Percentiles rank a stretch among this genome's conserved stretches.
Evolutionary conservation across 257 asterid genomes (phyloP).

Genomic region (Sherardia arvensis): DNA sequence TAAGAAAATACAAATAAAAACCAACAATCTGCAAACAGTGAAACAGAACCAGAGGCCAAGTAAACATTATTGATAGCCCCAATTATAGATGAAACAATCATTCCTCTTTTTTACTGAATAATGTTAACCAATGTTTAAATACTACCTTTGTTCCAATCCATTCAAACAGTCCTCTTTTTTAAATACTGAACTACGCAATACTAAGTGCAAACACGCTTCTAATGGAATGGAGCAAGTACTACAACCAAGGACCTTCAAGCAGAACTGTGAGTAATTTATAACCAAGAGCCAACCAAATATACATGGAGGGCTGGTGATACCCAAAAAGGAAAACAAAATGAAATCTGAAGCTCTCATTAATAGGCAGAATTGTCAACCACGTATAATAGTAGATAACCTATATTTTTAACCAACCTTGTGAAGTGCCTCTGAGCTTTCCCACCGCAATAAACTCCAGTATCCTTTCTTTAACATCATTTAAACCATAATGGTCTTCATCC

Average conservation of each 20-base stretch:
- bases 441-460: slow-evolving; percentile 97
- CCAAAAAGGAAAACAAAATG: too few species aligned
- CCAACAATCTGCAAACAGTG: neutral
- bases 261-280: neutral
- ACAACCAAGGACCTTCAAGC: neutral
- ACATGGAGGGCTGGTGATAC: too few species aligned
- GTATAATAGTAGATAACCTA: neutral
- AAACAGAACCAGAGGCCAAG: neutral
- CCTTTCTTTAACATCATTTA: slow-evolving; percentile 95
- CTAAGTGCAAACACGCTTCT: neutral
- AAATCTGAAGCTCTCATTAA: neutral
- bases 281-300: neutral
- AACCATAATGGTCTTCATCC: slow-evolving; percentile 98
- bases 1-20: neutral
- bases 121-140: neutral
- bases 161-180: neutral
- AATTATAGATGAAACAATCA: neutral
- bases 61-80: neutral
- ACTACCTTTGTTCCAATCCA: neutral
- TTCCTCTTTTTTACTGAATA: neutral
- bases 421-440: slow-evolving; percentile 92
- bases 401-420: slow-evolving; percentile 63
- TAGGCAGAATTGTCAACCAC: neutral
- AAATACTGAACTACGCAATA: neutral
- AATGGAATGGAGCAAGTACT: neutral